A percentile compares a stretch with the other conserved stretches of the same genome.
phyloP scores from a whole-genome alignment of 768 basidiomycete genomes.

The Psilocybe tampanensis region DNA sequence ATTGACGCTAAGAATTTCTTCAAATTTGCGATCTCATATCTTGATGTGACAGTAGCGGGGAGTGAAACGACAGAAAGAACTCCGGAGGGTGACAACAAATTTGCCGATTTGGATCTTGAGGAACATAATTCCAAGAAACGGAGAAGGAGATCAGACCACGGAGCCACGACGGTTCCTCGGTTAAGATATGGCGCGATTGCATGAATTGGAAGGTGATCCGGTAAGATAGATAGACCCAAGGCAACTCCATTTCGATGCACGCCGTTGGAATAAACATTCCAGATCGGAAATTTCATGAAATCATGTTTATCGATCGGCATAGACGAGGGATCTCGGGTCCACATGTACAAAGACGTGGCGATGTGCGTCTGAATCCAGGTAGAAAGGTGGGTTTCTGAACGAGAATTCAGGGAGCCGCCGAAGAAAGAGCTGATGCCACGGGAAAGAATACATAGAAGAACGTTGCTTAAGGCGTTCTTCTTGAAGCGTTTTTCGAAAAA shows the following conservation, averaged over 20 bases:
- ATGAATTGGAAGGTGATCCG: neutral
- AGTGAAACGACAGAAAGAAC: neutral
- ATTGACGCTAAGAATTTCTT: neutral
- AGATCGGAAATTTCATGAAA: constrained; percentile 7
- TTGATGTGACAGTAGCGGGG: neutral
- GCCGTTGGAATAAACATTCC: constrained; percentile 1
- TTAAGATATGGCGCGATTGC: constrained; percentile 3
- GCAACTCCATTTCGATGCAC: neutral
- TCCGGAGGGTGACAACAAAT: neutral
- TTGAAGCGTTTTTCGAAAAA: constrained; percentile 5
- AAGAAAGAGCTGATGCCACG: neutral
- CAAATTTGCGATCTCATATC: neutral
- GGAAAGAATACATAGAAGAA: constrained; percentile 6
- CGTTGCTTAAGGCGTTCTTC: neutral
- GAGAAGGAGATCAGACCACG: neutral
- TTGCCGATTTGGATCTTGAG: neutral
- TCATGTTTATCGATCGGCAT: neutral
- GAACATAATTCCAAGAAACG: neutral
- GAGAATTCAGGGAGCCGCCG: neutral
- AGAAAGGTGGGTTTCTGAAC: neutral
- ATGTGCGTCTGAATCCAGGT: neutral
- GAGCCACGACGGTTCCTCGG: neutral
- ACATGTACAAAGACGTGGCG: neutral
- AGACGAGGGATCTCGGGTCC: neutral
- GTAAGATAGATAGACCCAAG: constrained; percentile 3